phyloP scores from a whole-genome alignment of 1,284 basidiomycete genomes.

The Limonomyces culmigenus region DNA sequence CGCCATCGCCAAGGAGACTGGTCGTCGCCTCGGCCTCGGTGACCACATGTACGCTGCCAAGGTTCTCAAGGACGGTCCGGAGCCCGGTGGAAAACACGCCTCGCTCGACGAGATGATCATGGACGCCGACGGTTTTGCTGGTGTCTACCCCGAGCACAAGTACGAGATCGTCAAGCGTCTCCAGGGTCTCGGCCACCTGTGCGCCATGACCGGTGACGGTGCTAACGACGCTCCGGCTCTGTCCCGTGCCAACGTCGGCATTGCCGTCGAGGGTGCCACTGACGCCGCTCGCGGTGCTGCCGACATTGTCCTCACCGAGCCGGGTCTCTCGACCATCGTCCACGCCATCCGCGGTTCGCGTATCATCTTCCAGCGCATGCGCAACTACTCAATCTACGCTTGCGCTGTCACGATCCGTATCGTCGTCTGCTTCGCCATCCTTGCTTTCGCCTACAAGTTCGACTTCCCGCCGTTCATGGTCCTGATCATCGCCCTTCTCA shows the following conservation, averaged over 20 bases:
- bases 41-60: constrained; percentile 97
- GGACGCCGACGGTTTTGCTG: constrained; percentile 85
- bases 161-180: constrained; percentile 86
- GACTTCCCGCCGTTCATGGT: constrained; percentile 99
- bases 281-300: constrained; percentile 92
- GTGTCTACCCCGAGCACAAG: constrained; percentile 97
- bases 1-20: constrained; percentile 98
- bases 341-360: constrained; percentile 92
- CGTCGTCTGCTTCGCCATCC: constrained; percentile 90
- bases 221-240: constrained; percentile 92
- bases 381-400: constrained; percentile 88
- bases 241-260: constrained; percentile 91
- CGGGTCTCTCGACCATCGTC: constrained; percentile 92
- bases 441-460: constrained; percentile 91
- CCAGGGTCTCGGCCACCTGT: constrained; percentile 78
- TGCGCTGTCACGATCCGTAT: constrained; percentile 96
- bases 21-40: constrained; percentile 88
- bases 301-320: constrained; percentile 90
- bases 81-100: constrained; percentile 63
- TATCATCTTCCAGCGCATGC: constrained; percentile 95
- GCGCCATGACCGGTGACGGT: constrained; percentile 94
- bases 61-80: constrained; percentile 84
- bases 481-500: constrained; percentile 90
- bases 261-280: constrained; percentile 92
- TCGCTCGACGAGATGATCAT: constrained; percentile 88